Evolutionary conservation across 2,329 filamentous ascomycete species (phyloP).

Genomic region (Stromatinia cepivora): DNA sequence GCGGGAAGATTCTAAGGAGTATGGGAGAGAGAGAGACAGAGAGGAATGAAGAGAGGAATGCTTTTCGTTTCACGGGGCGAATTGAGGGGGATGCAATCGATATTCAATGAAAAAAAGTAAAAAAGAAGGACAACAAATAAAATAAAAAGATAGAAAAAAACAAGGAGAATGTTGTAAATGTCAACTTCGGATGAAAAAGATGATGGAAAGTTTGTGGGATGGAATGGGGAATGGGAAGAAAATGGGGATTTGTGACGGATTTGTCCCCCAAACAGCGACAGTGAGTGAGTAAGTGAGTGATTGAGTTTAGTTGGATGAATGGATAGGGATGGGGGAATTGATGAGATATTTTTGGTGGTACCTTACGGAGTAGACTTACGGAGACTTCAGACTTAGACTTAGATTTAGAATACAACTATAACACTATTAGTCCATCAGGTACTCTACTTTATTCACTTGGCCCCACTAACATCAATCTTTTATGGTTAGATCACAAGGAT

Average conservation of each 20-base stretch:
- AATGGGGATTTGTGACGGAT: conserved; percentile 3
- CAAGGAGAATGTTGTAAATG: conserved; percentile 21
- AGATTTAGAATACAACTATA: not conserved
- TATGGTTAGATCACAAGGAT: not conserved
- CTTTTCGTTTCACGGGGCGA: conserved; percentile 13
- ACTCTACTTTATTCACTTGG: not conserved
- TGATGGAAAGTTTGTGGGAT: not conserved
- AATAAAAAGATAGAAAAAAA: not conserved
- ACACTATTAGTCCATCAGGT: not conserved
- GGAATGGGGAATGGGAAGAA: not conserved
- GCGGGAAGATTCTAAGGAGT: conserved; percentile 1
- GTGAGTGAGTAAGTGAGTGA: not conserved
- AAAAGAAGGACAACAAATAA: conserved; percentile 11
- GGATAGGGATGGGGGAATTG: not conserved
- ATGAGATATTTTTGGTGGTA: not conserved
- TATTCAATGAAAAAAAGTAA: not conserved
- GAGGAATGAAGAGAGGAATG: conserved; percentile 26
- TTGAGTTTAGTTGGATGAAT: not conserved
- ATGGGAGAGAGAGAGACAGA: too few species aligned
- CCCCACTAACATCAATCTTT: not conserved
- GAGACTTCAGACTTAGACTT: not conserved
- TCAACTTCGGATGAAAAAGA: conserved; percentile 1
- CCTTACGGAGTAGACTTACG: not conserved
- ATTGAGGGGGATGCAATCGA: not conserved
- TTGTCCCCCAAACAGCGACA: not conserved